phyloP scores from a whole-genome alignment of 306 rosid genomes.

The Herpetospermum pedunculosum region DNA sequence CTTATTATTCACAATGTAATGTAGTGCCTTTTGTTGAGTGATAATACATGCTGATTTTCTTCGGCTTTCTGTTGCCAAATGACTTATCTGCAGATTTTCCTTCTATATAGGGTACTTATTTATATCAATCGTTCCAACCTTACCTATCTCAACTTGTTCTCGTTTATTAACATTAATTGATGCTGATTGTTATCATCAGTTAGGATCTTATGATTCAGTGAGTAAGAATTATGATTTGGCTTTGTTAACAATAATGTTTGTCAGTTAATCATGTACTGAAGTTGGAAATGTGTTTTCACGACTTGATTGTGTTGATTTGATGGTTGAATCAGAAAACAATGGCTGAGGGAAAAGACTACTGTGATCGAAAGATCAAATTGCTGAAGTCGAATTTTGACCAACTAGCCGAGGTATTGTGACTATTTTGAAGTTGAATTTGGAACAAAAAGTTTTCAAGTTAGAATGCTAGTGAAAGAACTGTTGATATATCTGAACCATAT shows the following conservation, averaged over 20 bases:
- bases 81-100: not conserved
- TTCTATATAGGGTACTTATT: not conserved
- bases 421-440: not conserved
- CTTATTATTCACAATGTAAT: not conserved
- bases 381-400: constrained; percentile 89
- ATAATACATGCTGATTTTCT: not conserved
- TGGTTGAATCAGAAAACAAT: constrained; percentile 49
- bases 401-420: constrained; percentile 56
- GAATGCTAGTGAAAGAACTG: not conserved
- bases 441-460: not conserved
- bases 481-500: not conserved
- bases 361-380: constrained; percentile 76
- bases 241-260: not conserved
- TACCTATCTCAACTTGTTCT: not conserved
- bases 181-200: not conserved
- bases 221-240: not conserved
- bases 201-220: not conserved
- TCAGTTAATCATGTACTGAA: not conserved
- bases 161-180: not conserved
- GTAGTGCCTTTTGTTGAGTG: not conserved
- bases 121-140: not conserved
- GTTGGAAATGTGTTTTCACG: not conserved
- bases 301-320: not conserved
- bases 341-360: constrained; percentile 79
- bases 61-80: not conserved